Base-by-base conservation (phyloP, 108 stramenopile genomes). In the Schizochytrium sp. region DNA sequence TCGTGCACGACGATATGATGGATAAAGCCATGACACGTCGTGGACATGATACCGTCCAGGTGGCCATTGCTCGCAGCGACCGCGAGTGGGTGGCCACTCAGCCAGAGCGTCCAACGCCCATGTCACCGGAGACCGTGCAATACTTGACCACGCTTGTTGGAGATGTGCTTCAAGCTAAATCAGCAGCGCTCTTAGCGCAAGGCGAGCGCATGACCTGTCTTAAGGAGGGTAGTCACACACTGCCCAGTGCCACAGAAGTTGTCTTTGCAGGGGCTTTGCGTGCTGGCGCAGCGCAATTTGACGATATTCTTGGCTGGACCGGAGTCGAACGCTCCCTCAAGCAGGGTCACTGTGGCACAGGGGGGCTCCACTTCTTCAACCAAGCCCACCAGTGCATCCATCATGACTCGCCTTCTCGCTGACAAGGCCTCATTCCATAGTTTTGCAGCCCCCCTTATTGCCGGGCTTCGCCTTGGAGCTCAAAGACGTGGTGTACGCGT, bases 1-100 rank as follows among this genome's bases (percentile, higher is more conserved):
- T 83, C 76, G 76, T 83, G 76, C 76, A 83, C 28, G 76, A 83
- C 47, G 76, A 83, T 42, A 49, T 83, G 76, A 83, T 83, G 76
- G 76, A 83, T 53, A 49, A 83, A 13, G 76, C 76, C 13, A n/a
- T 17, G 15, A 55, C 53, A 53, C 76, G 76, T 5, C 47, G 76
- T n/a, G 76, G 76, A 2, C 50, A 55, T 38, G 76, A 83, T 28
- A 83, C 76, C 50, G 53, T 83, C 38, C 76, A 83, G 28, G 76
- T 83, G 47, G 76, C 76, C 45, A 50, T 83, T 12, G 53, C 47
- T 38, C 40, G 5, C 19, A 69, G 64, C 64, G 64, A 38, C 28
- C 76, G 76, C 53, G 76, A 83, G 50, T 19, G 59, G 19, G 59
- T n/a, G 15, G 13, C 72, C 19, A 28, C 72, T 41, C 44, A 28